phyloP scores from a whole-genome alignment of 2,329 filamentous ascomycete species.

The Lecanicillium sp. region DNA sequence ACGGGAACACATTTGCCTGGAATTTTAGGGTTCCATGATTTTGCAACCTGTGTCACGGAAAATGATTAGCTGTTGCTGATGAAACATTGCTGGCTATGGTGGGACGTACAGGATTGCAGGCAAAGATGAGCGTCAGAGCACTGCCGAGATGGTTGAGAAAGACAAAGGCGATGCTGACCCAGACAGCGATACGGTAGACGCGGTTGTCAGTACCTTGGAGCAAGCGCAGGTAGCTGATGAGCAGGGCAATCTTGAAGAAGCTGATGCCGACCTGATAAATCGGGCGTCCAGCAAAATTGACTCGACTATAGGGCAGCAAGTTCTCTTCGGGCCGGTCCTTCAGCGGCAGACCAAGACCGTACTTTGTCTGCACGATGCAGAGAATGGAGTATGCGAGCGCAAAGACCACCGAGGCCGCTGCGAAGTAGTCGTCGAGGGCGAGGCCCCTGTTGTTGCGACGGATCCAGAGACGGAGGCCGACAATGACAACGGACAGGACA shows the following conservation, averaged over 20 bases:
- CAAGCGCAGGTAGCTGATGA: slow-evolving; percentile 44
- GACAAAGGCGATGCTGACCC: slow-evolving; percentile 32
- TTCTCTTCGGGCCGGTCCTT: slow-evolving; percentile 33
- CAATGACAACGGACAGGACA: slow-evolving; percentile 31
- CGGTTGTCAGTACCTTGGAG: slow-evolving; percentile 39
- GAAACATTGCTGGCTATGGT: too few species aligned
- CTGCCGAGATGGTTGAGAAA: slow-evolving; percentile 41
- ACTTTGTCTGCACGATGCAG: slow-evolving; percentile 45
- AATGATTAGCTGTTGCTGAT: slow-evolving; percentile 3
- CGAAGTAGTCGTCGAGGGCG: slow-evolving; percentile 39
- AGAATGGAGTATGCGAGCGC: slow-evolving; percentile 40
- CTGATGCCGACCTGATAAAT: slow-evolving; percentile 48
- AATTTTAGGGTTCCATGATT: slow-evolving; percentile 35
- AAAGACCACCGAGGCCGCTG: slow-evolving; percentile 32
- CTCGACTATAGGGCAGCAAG: slow-evolving; percentile 34
- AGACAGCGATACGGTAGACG: slow-evolving; percentile 36
- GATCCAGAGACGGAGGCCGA: slow-evolving; percentile 33
- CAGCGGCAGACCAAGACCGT: slow-evolving; percentile 42
- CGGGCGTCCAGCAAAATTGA: slow-evolving; percentile 46
- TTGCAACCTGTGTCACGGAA: slow-evolving; percentile 22
- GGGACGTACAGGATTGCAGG: slow-evolving; percentile 41
- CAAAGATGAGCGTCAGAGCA: slow-evolving; percentile 39
- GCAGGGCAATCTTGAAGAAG: slow-evolving; percentile 47
- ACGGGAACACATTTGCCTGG: slow-evolving; percentile 36
- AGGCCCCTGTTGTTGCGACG: slow-evolving; percentile 34